phyloP scores from a whole-genome alignment of 2,329 filamentous ascomycete genomes.

The Amauroascus niger region DNA sequence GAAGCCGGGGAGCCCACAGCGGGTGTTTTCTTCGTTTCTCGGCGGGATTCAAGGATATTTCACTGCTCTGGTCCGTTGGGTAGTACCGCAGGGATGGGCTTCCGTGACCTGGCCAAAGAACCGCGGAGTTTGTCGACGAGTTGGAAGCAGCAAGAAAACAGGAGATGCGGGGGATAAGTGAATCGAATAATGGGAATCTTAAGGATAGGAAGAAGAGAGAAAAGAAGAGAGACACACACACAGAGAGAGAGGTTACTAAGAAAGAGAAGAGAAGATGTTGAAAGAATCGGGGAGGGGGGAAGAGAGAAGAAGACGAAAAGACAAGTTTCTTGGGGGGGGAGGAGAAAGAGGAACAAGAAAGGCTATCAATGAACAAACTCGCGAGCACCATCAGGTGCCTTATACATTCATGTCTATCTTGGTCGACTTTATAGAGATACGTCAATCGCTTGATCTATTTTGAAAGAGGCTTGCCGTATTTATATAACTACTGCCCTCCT shows the following conservation, averaged over 20 bases:
- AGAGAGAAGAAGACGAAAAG: background rate
- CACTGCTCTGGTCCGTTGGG: background rate
- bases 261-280: background rate
- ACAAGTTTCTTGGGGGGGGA: background rate
- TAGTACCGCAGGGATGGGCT: background rate
- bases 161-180: slow-evolving; percentile 3
- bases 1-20: background rate
- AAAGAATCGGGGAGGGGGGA: background rate
- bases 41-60: background rate
- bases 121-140: background rate
- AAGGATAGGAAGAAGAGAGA: slow-evolving; percentile 1
- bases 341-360: background rate
- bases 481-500: background rate
- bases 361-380: too few species aligned
- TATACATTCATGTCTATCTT: too few species aligned
- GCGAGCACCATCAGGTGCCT: too few species aligned
- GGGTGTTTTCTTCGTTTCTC: background rate
- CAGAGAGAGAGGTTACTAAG: background rate
- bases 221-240: background rate
- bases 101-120: background rate
- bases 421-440: too few species aligned
- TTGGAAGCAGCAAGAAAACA: background rate
- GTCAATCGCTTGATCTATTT: too few species aligned
- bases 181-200: background rate
- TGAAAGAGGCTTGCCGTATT: background rate